phyloP scores from a whole-genome alignment of 2,329 filamentous ascomycete genomes.

The Trichoderma koningii region DNA sequence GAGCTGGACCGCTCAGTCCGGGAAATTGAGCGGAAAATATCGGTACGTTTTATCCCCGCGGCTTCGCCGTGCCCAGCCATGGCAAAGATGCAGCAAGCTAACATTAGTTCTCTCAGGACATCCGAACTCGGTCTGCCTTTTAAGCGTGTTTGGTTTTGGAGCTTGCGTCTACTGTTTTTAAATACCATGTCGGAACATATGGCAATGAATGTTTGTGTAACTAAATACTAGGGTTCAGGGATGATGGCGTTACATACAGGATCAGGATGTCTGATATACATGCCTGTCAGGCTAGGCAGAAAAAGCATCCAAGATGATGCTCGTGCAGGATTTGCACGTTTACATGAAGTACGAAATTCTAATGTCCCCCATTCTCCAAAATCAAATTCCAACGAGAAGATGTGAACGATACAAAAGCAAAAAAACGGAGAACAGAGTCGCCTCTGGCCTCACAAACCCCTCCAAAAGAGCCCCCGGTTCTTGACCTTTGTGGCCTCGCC shows the following conservation, averaged over 20 bases:
- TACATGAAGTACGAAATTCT: conserved; percentile 37
- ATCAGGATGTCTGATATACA: conserved; percentile 25
- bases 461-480: conserved; percentile 40
- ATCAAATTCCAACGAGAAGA: not conserved
- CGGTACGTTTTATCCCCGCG: conserved; percentile 47
- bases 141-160: conserved; percentile 39
- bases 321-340: conserved; percentile 29
- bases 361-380: conserved; percentile 31
- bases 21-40: conserved; percentile 96
- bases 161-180: conserved; percentile 7
- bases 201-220: conserved; percentile 31
- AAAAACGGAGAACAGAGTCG: not conserved
- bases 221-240: conserved; percentile 33
- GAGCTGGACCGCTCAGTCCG: conserved; percentile 88
- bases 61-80: not conserved
- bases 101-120: conserved; percentile 45
- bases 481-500: conserved; percentile 37
- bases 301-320: conserved; percentile 33
- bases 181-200: conserved; percentile 34
- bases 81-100: not conserved
- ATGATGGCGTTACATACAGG: conserved; percentile 39
- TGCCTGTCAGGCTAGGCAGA: conserved; percentile 33
- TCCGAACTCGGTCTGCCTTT: conserved; percentile 62
- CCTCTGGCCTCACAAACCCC: conserved; percentile 33
- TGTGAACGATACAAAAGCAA: not conserved